Evolutionary conservation across 306 rosid genomes (phyloP), one percentile per base, ranked within the genome.

Genomic region (Prosopis cineraria): DNA sequence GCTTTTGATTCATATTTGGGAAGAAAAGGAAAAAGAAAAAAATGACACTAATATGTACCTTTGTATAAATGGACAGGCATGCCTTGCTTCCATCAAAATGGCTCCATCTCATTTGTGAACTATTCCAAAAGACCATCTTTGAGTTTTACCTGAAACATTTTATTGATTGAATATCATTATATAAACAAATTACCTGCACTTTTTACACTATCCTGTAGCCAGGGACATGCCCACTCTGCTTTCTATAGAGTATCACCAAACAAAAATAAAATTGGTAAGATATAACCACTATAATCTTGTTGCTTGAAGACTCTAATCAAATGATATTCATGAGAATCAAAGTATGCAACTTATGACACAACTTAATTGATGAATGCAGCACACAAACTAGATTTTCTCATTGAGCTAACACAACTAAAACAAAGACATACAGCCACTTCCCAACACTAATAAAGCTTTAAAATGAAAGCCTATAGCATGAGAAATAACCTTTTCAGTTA

Each of bases 61-160:
- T 93, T 95, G 70, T 90, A 93, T 82, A 95, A 87, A 70, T 98
- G 96, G 68, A 95, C 97, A 50, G 99, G 99, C 94, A 95, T 86
- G 72, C 99, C 97, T 77, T 91, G 97, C 87, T 95, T 95, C 40
- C 99, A 87, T 24, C 93, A 89, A 66, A 91, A 87, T 48, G 99
- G 99, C 70, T 95, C 99, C 99, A 95, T 95, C 87, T 95, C 99
- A 81, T 95, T 98, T 8, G 90, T 86, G 81, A 95, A 93, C 76
- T 87, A 93, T 74, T 91, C 99, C 78, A 95, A 72, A 81, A 98
- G 96, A 39, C 99, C 99, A 83, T 95, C 99, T 67, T 88, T 82
- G 62, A 95, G 98, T 82, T 91, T 96, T 64, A 95, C 99, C 99
- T 95, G 74, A 55, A 73, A 68, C 25, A 75, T 31, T 53, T 58